Evolutionary conservation across 2,329 filamentous ascomycete species (phyloP).

Genomic region (Fusarium albidum): DNA sequence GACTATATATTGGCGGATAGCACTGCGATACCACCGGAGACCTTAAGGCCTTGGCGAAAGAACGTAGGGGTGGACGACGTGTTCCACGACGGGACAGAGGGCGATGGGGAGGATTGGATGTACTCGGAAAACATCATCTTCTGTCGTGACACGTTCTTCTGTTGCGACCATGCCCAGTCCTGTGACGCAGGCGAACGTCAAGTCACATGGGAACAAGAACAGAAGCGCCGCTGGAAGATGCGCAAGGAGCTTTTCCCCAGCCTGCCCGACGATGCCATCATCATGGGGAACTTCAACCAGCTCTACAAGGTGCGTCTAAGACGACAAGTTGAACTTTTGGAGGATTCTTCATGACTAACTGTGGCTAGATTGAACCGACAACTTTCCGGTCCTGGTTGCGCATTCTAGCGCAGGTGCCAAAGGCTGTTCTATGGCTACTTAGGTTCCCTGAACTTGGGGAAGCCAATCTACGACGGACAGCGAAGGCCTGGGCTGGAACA

Average conservation of each 20-base stretch:
- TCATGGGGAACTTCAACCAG: constrained; percentile 98
- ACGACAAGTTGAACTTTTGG: neutral
- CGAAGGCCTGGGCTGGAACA: constrained; percentile 81
- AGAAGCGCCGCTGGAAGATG: constrained; percentile 86
- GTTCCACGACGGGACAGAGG: constrained; percentile 70
- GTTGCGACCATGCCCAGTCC: constrained; percentile 94
- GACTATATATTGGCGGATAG: constrained; percentile 94
- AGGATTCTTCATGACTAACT: constrained; percentile 10
- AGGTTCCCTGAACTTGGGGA: constrained; percentile 95
- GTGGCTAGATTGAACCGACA: constrained; percentile 85
- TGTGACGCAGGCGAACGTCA: constrained; percentile 74
- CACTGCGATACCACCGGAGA: constrained; percentile 83
- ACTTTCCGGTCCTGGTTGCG: constrained; percentile 96
- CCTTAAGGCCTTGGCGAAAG: constrained; percentile 79
- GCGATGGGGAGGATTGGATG: constrained; percentile 81
- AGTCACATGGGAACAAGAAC: constrained; percentile 85
- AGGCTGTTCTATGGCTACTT: constrained; percentile 93
- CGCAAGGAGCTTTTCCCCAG: constrained; percentile 89
- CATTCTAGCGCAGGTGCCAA: constrained; percentile 84
- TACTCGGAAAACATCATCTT: constrained; percentile 98
- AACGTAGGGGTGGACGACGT: constrained; percentile 80
- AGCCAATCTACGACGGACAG: constrained; percentile 81
- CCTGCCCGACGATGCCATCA: constrained; percentile 83
- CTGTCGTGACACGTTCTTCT: constrained; percentile 95
- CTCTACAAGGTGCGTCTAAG: constrained; percentile 82